These are phyloP conservation scores for Tripterygium wilfordii DNA, from an alignment of 177 flowering plant genomes.

Conservation along the genomic window DNA sequence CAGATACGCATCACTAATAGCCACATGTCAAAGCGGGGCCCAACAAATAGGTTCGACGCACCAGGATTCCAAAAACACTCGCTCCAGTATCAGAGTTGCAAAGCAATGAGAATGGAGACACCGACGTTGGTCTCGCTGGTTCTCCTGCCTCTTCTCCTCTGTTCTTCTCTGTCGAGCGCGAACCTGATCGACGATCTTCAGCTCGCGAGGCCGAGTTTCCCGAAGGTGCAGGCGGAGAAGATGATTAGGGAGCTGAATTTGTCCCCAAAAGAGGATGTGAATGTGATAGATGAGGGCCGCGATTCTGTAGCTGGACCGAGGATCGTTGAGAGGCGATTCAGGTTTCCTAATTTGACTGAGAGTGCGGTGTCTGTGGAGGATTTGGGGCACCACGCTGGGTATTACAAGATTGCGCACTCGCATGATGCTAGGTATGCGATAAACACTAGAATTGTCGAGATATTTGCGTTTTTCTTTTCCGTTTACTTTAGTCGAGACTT, in stretches of 20 bases:
- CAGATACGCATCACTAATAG: too few relatives aligned
- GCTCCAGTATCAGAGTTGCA: slow-evolving; percentile 1
- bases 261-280: slow-evolving; percentile 38
- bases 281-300: slow-evolving; percentile 16
- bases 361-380: slow-evolving; percentile 39
- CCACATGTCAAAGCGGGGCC: too few relatives aligned
- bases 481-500: too few relatives aligned
- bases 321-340: slow-evolving; percentile 50
- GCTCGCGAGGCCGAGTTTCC: slow-evolving; percentile 20
- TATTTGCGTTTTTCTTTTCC: background rate
- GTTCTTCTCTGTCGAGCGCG: background rate
- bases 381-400: slow-evolving; percentile 67
- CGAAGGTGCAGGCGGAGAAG: slow-evolving; percentile 35
- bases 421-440: slow-evolving; percentile 47
- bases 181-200: slow-evolving; percentile 6
- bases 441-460: background rate
- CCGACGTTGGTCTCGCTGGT: too few relatives aligned
- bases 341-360: slow-evolving; percentile 30
- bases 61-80: background rate
- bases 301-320: slow-evolving; percentile 4
- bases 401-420: slow-evolving; percentile 53
- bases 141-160: background rate
- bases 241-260: slow-evolving; percentile 49
- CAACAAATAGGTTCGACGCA: too few relatives aligned
- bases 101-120: too few relatives aligned